Evolutionary conservation across 345 rosid genomes (phyloP), one percentile per base, ranked within the genome.

Genomic region (Nephelium lappaceum): DNA sequence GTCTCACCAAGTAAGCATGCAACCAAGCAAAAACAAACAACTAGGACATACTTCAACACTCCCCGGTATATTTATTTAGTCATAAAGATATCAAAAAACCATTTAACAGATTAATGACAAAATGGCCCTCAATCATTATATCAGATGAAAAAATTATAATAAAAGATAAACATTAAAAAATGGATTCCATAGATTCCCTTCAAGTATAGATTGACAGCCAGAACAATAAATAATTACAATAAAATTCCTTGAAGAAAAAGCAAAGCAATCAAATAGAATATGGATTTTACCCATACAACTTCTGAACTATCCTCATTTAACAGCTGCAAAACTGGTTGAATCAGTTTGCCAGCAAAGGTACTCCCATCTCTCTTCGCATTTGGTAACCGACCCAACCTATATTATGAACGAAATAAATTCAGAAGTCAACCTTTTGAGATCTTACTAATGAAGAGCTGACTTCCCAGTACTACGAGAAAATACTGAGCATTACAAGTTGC

Each of bases 331-430:
- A 91, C 36, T 23, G 94, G 93, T 77, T 91, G 89, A 72, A 91
- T 76, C 27, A 94, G 79, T 86, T 87, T 94, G 27, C 90, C 88
- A 66, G 93, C 86, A 67, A 78, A 87, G 25, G 83, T 84, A 77
- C 82, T 87, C 76, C 90, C 96, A 63, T 91, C 97, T 81, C 91
- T 94, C 86, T 88, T 94, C 24, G 77, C 60, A 80, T 88, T 87
- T 74, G 95, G 84, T 84, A 90, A 93, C 77, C 85, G 85, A 77
- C 86, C 94, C 86, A 94, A 77, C 86, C 98, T 96, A 85, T 74
- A 69, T 72, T 83, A 77, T 76, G 67, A 78, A 78, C 69, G 27
- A 47, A 73, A 43, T 15, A 74, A 43, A 61, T 43, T 74, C 55
- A 64, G 58, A 55, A 57, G 63, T 53, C 24, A 77, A 66, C 77